Percentiles rank a stretch among this genome's conserved stretches.
These are phyloP conservation scores for Apiotrichum mycotoxinovorans DNA, from an alignment of 1,284 basidiomycete species.

Conservation along the genomic window DNA sequence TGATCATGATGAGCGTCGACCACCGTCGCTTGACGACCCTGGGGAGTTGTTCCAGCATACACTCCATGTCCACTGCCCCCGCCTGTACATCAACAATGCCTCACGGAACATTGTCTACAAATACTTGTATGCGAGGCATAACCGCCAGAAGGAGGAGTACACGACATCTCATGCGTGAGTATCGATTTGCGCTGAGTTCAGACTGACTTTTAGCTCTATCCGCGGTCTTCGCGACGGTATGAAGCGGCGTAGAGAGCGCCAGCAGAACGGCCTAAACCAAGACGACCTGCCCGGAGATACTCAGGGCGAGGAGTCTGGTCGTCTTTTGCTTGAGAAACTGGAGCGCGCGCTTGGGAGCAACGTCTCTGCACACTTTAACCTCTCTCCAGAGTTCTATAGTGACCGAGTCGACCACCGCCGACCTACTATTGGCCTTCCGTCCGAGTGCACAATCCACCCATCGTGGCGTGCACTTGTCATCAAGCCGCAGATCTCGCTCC, in stretches of 20 bases:
- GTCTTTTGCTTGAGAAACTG: slow-evolving; percentile 15
- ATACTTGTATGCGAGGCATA: slow-evolving; percentile 81
- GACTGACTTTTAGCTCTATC: slow-evolving; percentile 20
- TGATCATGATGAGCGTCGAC: background rate
- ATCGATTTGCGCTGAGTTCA: background rate
- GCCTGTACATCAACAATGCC: slow-evolving; percentile 72
- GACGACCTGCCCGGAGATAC: slow-evolving; percentile 10
- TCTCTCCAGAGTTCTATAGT: slow-evolving; percentile 17
- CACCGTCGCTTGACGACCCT: background rate
- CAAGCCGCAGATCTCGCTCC: slow-evolving; percentile 85
- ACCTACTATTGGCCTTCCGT: slow-evolving; percentile 34
- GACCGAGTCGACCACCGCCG: slow-evolving; percentile 17
- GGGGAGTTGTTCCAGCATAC: slow-evolving; percentile 65
- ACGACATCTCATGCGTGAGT: slow-evolving; percentile 77
- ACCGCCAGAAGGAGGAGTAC: slow-evolving; percentile 73
- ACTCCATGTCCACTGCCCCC: slow-evolving; percentile 84
- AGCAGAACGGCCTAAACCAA: slow-evolving; percentile 14
- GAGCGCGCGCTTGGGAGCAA: slow-evolving; percentile 19
- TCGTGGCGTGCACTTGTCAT: slow-evolving; percentile 78
- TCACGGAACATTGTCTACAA: slow-evolving; percentile 80
- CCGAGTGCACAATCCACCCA: slow-evolving; percentile 52
- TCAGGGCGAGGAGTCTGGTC: slow-evolving; percentile 2
- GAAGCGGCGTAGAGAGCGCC: slow-evolving; percentile 20
- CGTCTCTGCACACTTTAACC: slow-evolving; percentile 20
- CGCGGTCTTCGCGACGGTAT: slow-evolving; percentile 34